Evolutionary conservation across 2,329 filamentous ascomycete genomes (phyloP), one percentile per base, ranked within the genome.

Genomic region (Thermothelomyces thermophilus): DNA sequence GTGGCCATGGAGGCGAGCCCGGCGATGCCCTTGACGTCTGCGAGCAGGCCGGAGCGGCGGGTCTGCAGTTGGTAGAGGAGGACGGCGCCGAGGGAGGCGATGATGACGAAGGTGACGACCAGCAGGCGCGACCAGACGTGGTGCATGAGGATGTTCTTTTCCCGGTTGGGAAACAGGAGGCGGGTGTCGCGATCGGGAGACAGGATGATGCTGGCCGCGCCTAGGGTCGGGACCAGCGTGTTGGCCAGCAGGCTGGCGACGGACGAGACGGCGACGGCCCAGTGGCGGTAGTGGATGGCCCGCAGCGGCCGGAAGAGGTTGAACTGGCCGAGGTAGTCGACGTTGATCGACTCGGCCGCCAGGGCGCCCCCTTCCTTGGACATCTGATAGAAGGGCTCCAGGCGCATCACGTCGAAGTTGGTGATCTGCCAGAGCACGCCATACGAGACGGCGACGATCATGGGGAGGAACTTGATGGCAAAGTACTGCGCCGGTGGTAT

Each of bases 1-100:
- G 86, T 84, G 9, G 85, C 84, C 84, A 89, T 87, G 49, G 84
- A 80, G 5, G 85, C 85, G 33, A 88, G 73, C 1, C 85, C 85
- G 1, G 84, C 83, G 45, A 89, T 86, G 5, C 85, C 85, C 57
- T 80, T 82, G 6, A 86, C 84, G 61, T 88, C 82, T 5, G 79
- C 78, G 3, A 81, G 65, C 14, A 89, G 70, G 0, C 85, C 85
- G 3, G 82, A 85, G 34, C 77, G 80, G 19, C 85, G 73, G 14
- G 72, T 72, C 48, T 78, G 76, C 37, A 87, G 74, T 52, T 82
- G 73, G 56, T 75, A 79, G 37, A 86, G 73, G 3, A 88, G 69
- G 2, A 76, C 63, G 28, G 71, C 70, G 0, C 81, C 82, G 33
- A 79, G 71, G 1, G 76, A 57, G 3, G 83, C 81, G 37, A 84